Percentiles rank a stretch among this genome's conserved stretches.
Conservation (phyloP, 2,329 filamentous ascomycete species). For the Calycina herbarum region DNA sequence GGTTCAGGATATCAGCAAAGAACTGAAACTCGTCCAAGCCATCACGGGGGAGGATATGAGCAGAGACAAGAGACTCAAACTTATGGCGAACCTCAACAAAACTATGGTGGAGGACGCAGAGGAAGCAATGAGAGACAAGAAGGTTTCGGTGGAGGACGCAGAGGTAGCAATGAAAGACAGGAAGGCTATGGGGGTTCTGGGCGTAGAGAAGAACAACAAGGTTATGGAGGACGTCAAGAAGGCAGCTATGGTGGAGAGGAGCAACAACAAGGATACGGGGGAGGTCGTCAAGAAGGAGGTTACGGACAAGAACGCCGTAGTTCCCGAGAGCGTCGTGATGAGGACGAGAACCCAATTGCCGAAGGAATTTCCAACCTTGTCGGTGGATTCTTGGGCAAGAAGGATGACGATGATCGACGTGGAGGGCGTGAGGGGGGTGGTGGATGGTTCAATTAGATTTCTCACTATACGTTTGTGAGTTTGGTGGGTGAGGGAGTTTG, state of each 20-base stretch:
- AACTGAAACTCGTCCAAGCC: slow-evolving; percentile 52
- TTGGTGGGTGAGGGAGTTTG: neutral
- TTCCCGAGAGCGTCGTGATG: slow-evolving; percentile 1
- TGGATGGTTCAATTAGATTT: slow-evolving; percentile 20
- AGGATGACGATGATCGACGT: slow-evolving; percentile 1
- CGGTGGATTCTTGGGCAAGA: slow-evolving; percentile 9
- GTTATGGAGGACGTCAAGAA: slow-evolving; percentile 14
- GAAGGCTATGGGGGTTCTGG: slow-evolving; percentile 7
- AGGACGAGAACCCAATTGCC: neutral
- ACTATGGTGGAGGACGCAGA: slow-evolving; percentile 34
- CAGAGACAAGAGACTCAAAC: slow-evolving; percentile 55
- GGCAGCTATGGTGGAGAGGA: slow-evolving; percentile 21
- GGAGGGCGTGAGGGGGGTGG: slow-evolving; percentile 20
- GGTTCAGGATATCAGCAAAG: slow-evolving; percentile 58
- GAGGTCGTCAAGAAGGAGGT: slow-evolving; percentile 11
- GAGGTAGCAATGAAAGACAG: slow-evolving; percentile 6
- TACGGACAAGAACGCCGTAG: neutral
- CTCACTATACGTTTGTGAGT: neutral
- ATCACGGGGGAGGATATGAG: slow-evolving; percentile 56
- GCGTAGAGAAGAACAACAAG: slow-evolving; percentile 21
- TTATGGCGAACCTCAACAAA: slow-evolving; percentile 40
- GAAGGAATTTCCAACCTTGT: slow-evolving; percentile 8
- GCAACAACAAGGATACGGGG: neutral
- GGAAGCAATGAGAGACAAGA: slow-evolving; percentile 25
- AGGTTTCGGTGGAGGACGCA: slow-evolving; percentile 17